Percentiles rank a stretch among this genome's conserved stretches.
These are phyloP conservation scores for Talaromyces atroroseus DNA, from an alignment of 2,329 filamentous ascomycete species.

Conservation along the genomic window DNA sequence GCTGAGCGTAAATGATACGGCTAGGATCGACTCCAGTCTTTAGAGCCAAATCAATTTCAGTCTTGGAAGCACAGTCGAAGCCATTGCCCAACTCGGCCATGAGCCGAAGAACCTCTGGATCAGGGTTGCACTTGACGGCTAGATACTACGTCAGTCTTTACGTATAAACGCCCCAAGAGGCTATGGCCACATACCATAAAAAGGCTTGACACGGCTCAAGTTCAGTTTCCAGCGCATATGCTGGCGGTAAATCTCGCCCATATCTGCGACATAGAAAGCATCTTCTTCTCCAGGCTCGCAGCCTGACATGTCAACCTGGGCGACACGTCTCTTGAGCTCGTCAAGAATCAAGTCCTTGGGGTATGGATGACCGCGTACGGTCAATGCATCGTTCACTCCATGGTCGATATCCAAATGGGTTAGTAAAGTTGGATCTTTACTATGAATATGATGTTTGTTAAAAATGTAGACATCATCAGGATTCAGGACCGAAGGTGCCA, in stretches of 20 bases:
- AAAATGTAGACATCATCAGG: slow-evolving; percentile 42
- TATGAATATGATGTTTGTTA: slow-evolving; percentile 23
- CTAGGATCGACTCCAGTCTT: slow-evolving; percentile 74
- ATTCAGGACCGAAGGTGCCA: slow-evolving; percentile 65
- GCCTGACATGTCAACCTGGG: slow-evolving; percentile 75
- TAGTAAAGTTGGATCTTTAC: slow-evolving; percentile 25
- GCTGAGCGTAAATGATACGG: slow-evolving; percentile 97
- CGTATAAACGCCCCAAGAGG: neutral
- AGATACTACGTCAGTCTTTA: slow-evolving; percentile 11
- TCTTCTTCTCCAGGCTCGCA: slow-evolving; percentile 94
- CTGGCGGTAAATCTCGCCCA: slow-evolving; percentile 98
- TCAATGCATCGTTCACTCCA: slow-evolving; percentile 40
- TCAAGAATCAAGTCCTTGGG: slow-evolving; percentile 80
- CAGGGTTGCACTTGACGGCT: slow-evolving; percentile 99
- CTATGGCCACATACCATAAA: slow-evolving; percentile 66
- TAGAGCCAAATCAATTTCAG: slow-evolving; percentile 90
- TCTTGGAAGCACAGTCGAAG: slow-evolving; percentile 97
- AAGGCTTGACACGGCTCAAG: slow-evolving; percentile 85
- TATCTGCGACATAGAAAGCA: slow-evolving; percentile 95
- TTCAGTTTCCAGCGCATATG: slow-evolving; percentile 97
- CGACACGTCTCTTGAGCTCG: slow-evolving; percentile 78
- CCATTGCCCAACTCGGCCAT: slow-evolving; percentile 84
- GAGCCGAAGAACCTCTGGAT: slow-evolving; percentile 80
- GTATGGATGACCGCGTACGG: slow-evolving; percentile 38
- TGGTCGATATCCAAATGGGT: slow-evolving; percentile 36